Evolutionary conservation across 192 early-diverging fungal genomes (phyloP).

Genomic region (Hyaloraphidium curvatum): DNA sequence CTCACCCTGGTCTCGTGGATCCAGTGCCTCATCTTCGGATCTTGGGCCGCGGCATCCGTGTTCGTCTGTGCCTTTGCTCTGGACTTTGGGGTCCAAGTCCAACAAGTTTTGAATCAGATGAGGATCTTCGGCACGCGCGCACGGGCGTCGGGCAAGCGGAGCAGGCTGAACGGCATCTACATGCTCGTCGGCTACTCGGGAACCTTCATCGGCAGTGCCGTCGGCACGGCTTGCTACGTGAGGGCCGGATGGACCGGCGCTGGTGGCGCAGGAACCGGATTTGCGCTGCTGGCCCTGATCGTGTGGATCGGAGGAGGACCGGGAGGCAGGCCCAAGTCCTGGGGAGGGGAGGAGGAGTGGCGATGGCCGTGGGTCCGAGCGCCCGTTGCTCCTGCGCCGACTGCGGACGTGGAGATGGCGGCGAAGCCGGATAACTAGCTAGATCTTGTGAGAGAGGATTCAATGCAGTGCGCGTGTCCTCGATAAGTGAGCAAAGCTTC

Average conservation of each 20-base stretch:
- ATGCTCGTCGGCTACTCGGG: background rate
- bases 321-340: no score
- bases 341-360: no score
- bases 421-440: no score
- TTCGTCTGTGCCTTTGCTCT: no score
- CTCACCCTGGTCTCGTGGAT: background rate
- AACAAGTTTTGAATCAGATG: slow-evolving; percentile 1
- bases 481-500: no score
- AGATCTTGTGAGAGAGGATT: no score
- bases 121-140: background rate
- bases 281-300: background rate
- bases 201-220: background rate
- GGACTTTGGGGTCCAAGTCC: background rate
- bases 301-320: background rate
- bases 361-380: no score
- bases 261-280: background rate
- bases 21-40: background rate
- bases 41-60: background rate
- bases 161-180: background rate
- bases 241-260: background rate
- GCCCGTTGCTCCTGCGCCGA: no score
- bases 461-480: no score
- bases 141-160: background rate
- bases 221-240: background rate
- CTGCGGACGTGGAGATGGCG: no score